Base-by-base conservation (phyloP, 768 basidiomycete genomes). In the Russula sp. region DNA sequence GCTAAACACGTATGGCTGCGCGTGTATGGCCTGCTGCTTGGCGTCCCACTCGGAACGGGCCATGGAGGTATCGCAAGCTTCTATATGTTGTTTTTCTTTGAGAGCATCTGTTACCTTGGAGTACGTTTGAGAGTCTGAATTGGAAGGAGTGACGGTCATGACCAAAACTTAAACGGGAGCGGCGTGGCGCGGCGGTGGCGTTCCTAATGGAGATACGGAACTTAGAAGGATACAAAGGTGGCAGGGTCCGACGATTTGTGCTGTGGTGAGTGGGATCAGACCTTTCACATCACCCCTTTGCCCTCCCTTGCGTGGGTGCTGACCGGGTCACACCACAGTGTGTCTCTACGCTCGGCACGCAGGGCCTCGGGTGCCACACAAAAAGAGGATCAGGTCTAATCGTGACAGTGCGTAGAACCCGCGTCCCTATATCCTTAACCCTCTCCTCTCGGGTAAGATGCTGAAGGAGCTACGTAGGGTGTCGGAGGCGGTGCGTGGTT, bases 401-500 rank as follows among this genome's bases (percentile, higher is more conserved):
- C 62, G 85, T 85, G 37, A 85, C 85, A 84, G 83, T 72, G 39
- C 58, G 70, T 65, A 9, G 20, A 8, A 22, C n/a, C 44, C 35
- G 34, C 44, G 4, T 20, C 32, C 16, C 20, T 22, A 27, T 27
- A 18, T 22, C 18, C 22, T 9, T 27, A 48, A 3, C n/a, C 34
- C 11, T 18, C 27, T 27, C 22, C 32, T 31, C 56, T 20, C 6
- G 6, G 16, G 20, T 10, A 35, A 37, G 44, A 34, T 4, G 35
- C 22, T 55, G 11, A 48, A n/a, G 10, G 37, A 37, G 10, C 32
- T 32, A 20, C 48, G 64, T 22, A 80, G 79, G 80, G 83, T 56
- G 83, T 85, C 51, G 84, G 83, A 61, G 83, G 84, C 50, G 85
- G 84, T 39, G 85, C 84, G 22, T 86, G 84, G 85, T 86, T 82